phyloP scores from a whole-genome alignment of 2,329 filamentous ascomycete species.

The Trichoderma polysporum region DNA sequence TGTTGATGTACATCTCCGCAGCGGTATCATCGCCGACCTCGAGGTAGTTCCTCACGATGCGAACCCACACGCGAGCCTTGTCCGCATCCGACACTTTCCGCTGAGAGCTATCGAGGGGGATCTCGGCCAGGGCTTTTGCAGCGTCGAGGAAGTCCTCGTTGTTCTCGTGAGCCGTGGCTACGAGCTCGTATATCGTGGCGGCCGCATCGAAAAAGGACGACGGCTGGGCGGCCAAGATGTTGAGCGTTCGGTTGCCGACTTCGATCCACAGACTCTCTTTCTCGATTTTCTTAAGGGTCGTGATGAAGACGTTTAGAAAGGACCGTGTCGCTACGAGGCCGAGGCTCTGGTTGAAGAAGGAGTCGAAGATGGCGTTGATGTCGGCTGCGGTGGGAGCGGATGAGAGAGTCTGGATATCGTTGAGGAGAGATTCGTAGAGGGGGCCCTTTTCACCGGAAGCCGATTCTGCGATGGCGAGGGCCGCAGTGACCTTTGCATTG shows the following conservation, averaged over 20 bases:
- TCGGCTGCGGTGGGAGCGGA: conserved; percentile 48
- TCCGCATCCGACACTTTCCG: conserved; percentile 78
- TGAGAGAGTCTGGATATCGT: conserved; percentile 42
- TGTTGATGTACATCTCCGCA: conserved; percentile 87
- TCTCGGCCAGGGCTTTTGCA: conserved; percentile 75
- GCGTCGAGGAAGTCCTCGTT: conserved; percentile 79
- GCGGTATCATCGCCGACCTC: conserved; percentile 88
- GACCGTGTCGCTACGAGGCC: conserved; percentile 75
- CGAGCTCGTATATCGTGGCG: conserved; percentile 72
- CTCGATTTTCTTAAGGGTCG: conserved; percentile 59
- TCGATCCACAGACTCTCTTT: conserved; percentile 69
- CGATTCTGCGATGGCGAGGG: conserved; percentile 43
- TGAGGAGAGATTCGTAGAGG: conserved; percentile 48
- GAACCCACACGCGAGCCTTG: conserved; percentile 84
- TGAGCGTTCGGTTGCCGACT: conserved; percentile 72
- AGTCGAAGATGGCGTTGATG: conserved; percentile 66
- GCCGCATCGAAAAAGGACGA: conserved; percentile 81
- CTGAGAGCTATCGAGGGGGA: conserved; percentile 86
- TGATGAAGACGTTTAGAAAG: conserved; percentile 66
- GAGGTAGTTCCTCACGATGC: conserved; percentile 90
- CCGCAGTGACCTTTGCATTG: conserved; percentile 42
- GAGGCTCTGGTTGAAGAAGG: conserved; percentile 65
- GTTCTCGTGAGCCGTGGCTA: conserved; percentile 79
- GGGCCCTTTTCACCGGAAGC: conserved; percentile 43
- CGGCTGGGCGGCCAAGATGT: conserved; percentile 59